Evolutionary conservation across 2,329 filamentous ascomycete genomes (phyloP).

Genomic region (Fusarium sp.): DNA sequence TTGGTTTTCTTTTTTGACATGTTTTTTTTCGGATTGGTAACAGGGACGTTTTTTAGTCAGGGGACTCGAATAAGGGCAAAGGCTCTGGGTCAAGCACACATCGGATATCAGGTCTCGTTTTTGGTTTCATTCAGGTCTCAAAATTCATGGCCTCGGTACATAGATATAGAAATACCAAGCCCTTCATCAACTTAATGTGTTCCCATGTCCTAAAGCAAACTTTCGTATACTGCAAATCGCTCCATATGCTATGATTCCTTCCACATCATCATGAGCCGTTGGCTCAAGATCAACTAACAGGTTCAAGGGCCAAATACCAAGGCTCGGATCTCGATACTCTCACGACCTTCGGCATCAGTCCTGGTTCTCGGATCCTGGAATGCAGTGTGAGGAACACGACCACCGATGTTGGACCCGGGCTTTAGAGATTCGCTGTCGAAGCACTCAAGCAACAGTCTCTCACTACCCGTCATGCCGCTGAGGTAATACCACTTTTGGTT

Average conservation of each 20-base stretch:
- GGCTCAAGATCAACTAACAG: neutral
- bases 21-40: conserved; percentile 18
- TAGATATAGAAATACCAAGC: conserved; percentile 39
- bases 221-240: neutral
- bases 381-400: conserved; percentile 77
- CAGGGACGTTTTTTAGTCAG: conserved; percentile 5
- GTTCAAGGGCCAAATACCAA: conserved; percentile 79
- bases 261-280: neutral
- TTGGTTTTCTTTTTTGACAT: conserved; percentile 3
- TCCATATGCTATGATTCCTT: neutral
- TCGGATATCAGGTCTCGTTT: conserved; percentile 10
- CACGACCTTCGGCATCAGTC: conserved; percentile 75
- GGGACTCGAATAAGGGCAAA: conserved; percentile 7
- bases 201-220: neutral
- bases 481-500: conserved; percentile 82
- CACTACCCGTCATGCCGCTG: conserved; percentile 79
- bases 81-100: neutral
- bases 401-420: conserved; percentile 63
- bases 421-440: conserved; percentile 74
- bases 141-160: conserved; percentile 22
- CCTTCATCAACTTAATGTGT: conserved; percentile 15
- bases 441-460: conserved; percentile 82
- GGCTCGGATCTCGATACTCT: conserved; percentile 91
- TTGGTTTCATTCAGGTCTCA: conserved; percentile 19
- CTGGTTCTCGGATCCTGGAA: conserved; percentile 82